Evolutionary conservation across 257 asterid species (phyloP), one percentile per base, ranked within the genome.

Genomic region (Nicotiana tomentosiformis): DNA sequence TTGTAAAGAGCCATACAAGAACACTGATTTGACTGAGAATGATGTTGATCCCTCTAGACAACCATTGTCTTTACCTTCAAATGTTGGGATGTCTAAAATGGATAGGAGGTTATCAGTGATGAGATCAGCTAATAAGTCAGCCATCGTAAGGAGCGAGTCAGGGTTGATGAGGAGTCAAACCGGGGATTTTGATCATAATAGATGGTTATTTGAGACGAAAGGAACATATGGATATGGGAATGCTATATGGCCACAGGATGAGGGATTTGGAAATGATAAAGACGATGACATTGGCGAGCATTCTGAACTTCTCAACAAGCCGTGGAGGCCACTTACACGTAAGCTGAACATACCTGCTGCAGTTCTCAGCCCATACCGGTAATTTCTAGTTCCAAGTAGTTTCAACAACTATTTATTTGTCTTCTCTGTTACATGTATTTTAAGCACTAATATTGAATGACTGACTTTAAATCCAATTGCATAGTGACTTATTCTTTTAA

Each of bases 221-320:
- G 98, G 98, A 62, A 94, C 98, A 0, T 94, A 94, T 64, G 98
- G 98, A 57, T 94, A 93, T 86, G 98, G 98, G n/a, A 94, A 94
- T 89, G 98, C 98, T 20, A 88, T 93, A 81, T 94, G 98, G 98
- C 97, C 98, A 8, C 90, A 90, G 69, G 97, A 91, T 12, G 96
- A 85, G 35, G 95, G 90, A 14, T 82, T 86, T 53, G 86, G 84
- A 12, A 91, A 89, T 51, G 96, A 86, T 32, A 88, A 85, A 74
- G 87, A 84, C 35, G 89, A 88, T 35, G 89, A 82, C 57, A 83
- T 86, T 0, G 85, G 88, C 1, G 95, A 94, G 87, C 91, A 91
- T 57, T 77, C 87, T 33, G 98, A 93, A 80, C 91, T 93, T 83
- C 87, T 89, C 30, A 87, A 81, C 89, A 93, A 93, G 89, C 97